A percentile compares a stretch with the other conserved stretches of the same genome.
These are phyloP conservation scores for Ammopiptanthus mongolicus DNA, from an alignment of 306 rosid species.

Conservation along the genomic window DNA sequence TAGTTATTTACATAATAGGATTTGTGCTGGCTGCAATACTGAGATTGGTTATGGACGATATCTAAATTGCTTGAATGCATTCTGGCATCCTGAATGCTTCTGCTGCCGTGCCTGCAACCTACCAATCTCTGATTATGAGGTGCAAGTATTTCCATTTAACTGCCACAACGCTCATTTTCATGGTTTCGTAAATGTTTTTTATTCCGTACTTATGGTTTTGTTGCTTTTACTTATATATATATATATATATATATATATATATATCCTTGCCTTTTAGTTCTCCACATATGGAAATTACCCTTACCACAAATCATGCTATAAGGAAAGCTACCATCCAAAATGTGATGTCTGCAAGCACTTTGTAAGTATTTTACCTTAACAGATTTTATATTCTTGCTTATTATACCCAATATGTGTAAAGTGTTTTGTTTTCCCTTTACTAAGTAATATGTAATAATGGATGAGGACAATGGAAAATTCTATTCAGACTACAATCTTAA, in stretches of 20 bases:
- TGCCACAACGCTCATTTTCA: conserved; percentile 5
- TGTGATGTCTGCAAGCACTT: conserved; percentile 99
- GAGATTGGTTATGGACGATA: conserved; percentile 86
- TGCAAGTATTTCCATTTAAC: conserved; percentile 19
- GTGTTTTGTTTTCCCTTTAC: neutral
- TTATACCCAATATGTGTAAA: conserved; percentile 8
- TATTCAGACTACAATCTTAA: neutral
- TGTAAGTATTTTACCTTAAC: conserved; percentile 49
- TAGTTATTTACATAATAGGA: conserved; percentile 37
- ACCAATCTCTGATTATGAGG: conserved; percentile 91
- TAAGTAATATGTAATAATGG: neutral
- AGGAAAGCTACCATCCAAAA: conserved; percentile 93
- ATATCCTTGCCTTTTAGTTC: conserved; percentile 45
- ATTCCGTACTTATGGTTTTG: neutral
- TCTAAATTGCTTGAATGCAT: conserved; percentile 78
- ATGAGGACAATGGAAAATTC: neutral
- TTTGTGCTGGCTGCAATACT: conserved; percentile 70
- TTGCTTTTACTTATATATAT: neutral
- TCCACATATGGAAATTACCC: conserved; percentile 88
- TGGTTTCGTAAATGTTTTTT: conserved; percentile 2
- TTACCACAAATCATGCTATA: conserved; percentile 90
- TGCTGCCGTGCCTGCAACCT: conserved; percentile 88
- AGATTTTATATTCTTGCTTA: conserved; percentile 14
- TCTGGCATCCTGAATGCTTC: conserved; percentile 99
- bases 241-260: neutral